These are phyloP conservation scores for Podila verticillata DNA, from an alignment of 192 early-diverging fungal genomes.

Conservation along the genomic window DNA sequence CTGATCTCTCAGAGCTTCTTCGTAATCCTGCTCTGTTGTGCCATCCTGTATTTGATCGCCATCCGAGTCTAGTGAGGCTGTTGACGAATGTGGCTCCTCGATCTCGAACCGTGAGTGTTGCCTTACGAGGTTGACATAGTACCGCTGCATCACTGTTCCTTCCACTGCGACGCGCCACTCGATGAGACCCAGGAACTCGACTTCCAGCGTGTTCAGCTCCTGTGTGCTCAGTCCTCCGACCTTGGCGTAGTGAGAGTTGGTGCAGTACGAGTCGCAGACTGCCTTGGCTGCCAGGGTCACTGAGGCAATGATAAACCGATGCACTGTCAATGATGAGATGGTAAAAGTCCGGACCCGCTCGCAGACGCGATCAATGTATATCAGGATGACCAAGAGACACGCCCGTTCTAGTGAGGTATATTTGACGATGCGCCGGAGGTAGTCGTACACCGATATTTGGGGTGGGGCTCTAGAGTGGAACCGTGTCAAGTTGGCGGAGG, in stretches of 20 bases:
- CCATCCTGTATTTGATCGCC: slow-evolving; percentile 21
- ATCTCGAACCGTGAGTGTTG: slow-evolving; percentile 73
- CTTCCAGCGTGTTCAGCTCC: slow-evolving; percentile 93
- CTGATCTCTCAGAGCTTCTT: slow-evolving; percentile 40
- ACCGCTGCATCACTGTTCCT: slow-evolving; percentile 85
- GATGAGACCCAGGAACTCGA: slow-evolving; percentile 89
- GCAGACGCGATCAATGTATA: slow-evolving; percentile 95
- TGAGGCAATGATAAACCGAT: slow-evolving; percentile 93
- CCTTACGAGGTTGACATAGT: slow-evolving; percentile 90
- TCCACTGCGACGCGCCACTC: slow-evolving; percentile 90
- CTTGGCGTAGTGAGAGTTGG: slow-evolving; percentile 94
- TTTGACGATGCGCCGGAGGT: slow-evolving; percentile 89
- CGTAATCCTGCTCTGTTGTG: slow-evolving; percentile 30
- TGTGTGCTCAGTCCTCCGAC: slow-evolving; percentile 94
- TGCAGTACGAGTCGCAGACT: slow-evolving; percentile 93
- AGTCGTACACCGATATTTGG: slow-evolving; percentile 86
- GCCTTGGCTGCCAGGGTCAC: slow-evolving; percentile 88
- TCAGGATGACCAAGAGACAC: slow-evolving; percentile 86
- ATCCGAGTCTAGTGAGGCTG: slow-evolving; percentile 20
- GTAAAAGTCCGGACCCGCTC: slow-evolving; percentile 80
- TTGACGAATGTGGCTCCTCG: slow-evolving; percentile 12
- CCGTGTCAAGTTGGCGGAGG: slow-evolving; percentile 78
- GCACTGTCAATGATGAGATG: slow-evolving; percentile 92
- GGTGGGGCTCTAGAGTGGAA: slow-evolving; percentile 96
- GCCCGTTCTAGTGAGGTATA: slow-evolving; percentile 91